phyloP scores from a whole-genome alignment of 768 basidiomycete species.

The Boletus sensibilis region DNA sequence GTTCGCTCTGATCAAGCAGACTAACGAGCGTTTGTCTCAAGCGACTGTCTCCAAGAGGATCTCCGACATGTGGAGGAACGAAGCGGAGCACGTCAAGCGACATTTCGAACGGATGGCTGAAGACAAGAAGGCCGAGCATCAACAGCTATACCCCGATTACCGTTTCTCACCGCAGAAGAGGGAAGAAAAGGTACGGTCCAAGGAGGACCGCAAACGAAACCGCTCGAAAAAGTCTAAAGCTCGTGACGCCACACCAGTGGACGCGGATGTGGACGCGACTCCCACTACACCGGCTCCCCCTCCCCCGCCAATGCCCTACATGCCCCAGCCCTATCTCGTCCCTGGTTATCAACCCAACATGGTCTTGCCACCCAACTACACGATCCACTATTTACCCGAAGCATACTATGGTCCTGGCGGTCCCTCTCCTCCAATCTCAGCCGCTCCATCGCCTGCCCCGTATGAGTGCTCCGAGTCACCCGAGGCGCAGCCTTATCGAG shows the following conservation, averaged over 20 bases:
- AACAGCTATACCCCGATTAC: slow-evolving; percentile 52
- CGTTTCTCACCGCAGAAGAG: slow-evolving; percentile 56
- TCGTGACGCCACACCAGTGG: slow-evolving; percentile 18
- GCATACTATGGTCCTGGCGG: slow-evolving; percentile 35
- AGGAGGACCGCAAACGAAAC: slow-evolving; percentile 39
- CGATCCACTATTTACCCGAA: slow-evolving; percentile 29
- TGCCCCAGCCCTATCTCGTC: neutral
- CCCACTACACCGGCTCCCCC: neutral
- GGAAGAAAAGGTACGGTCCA: slow-evolving; percentile 45
- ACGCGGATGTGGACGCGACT: neutral
- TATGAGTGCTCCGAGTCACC: slow-evolving; percentile 9
- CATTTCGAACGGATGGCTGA: slow-evolving; percentile 56
- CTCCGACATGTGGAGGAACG: slow-evolving; percentile 61
- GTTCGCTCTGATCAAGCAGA: slow-evolving; percentile 31
- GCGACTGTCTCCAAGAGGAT: slow-evolving; percentile 65
- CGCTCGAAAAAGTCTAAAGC: slow-evolving; percentile 24
- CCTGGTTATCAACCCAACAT: slow-evolving; percentile 3
- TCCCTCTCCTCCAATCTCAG: slow-evolving; percentile 55
- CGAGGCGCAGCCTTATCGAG: slow-evolving; percentile 7
- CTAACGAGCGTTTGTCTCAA: slow-evolving; percentile 44
- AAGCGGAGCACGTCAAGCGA: slow-evolving; percentile 44
- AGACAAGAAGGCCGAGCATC: slow-evolving; percentile 51
- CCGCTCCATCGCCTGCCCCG: slow-evolving; percentile 47
- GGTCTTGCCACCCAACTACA: slow-evolving; percentile 19
- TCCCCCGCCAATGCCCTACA: neutral